Evolutionary conservation across 768 basidiomycete genomes (phyloP).

Genomic region (Auricularia sp.): DNA sequence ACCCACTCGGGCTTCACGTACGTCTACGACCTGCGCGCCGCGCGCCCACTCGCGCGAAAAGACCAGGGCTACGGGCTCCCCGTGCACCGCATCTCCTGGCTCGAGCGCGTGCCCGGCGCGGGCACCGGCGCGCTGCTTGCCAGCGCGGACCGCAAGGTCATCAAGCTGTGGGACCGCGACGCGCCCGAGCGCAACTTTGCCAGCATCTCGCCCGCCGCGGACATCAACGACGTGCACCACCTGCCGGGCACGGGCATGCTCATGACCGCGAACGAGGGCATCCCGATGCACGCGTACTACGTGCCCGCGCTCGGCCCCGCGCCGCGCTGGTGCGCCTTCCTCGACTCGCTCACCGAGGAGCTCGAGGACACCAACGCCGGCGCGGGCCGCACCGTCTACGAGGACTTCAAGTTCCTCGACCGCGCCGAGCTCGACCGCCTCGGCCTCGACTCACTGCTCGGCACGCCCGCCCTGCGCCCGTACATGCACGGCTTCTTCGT

Average conservation of each 20-base stretch:
- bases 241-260: conserved; percentile 81
- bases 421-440: conserved; percentile 76
- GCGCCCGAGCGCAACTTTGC: conserved; percentile 79
- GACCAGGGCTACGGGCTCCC: conserved; percentile 96
- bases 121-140: conserved; percentile 53
- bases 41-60: conserved; percentile 74
- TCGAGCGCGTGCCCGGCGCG: conserved; percentile 80
- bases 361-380: conserved; percentile 65
- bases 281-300: conserved; percentile 89
- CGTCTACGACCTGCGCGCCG: conserved; percentile 86
- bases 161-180: conserved; percentile 93
- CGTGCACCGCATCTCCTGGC: conserved; percentile 76
- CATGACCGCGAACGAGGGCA: conserved; percentile 92
- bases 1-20: conserved; percentile 92
- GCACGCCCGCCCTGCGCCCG: conserved; percentile 90
- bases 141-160: conserved; percentile 91
- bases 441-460: conserved; percentile 89
- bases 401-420: conserved; percentile 97
- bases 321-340: conserved; percentile 93
- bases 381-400: conserved; percentile 66
- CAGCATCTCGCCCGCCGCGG: conserved; percentile 82
- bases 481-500: conserved; percentile 99
- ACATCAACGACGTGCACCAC: conserved; percentile 86
- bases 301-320: conserved; percentile 95
- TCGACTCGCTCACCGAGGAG: conserved; percentile 97